These are phyloP conservation scores for Microglena sp. DNA, from an alignment of 139 green algal genomes.

Conservation along the genomic window DNA sequence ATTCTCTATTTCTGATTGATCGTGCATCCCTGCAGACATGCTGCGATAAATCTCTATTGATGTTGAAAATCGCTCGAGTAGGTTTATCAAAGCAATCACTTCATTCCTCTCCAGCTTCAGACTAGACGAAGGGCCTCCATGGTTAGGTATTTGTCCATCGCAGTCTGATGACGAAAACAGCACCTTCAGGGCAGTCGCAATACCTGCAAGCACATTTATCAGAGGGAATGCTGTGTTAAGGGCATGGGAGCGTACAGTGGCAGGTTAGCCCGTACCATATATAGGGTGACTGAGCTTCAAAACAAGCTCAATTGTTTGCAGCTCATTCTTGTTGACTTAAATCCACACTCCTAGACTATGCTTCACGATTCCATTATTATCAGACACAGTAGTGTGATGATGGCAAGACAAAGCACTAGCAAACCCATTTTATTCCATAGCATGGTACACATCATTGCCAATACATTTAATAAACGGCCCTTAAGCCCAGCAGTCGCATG, in stretches of 20 bases:
- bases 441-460: too few relatives aligned
- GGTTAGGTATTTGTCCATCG: slow-evolving; percentile 3
- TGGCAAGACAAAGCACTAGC: neutral
- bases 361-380: slow-evolving; percentile 68
- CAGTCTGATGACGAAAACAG: slow-evolving; percentile 73
- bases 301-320: neutral
- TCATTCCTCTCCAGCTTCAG: slow-evolving; percentile 83
- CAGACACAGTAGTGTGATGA: neutral
- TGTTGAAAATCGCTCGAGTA: slow-evolving; percentile 38
- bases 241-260: too few relatives aligned
- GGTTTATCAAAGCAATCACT: slow-evolving; percentile 89
- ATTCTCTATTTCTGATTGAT: too few relatives aligned
- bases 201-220: slow-evolving; percentile 34
- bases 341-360: neutral
- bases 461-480: too few relatives aligned
- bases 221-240: slow-evolving; percentile 2
- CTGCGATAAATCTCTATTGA: neutral
- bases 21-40: too few relatives aligned
- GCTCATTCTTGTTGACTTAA: neutral
- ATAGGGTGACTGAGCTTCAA: neutral
- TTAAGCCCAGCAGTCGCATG: neutral
- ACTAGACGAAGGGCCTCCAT: neutral
- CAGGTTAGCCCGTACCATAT: too few relatives aligned
- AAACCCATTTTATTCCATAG: too few relatives aligned
- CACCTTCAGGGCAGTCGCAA: slow-evolving; percentile 90